Evolutionary conservation across 805 yeast species (phyloP), one percentile per base, ranked within the genome.

Genomic region (Starmera quercuum): DNA sequence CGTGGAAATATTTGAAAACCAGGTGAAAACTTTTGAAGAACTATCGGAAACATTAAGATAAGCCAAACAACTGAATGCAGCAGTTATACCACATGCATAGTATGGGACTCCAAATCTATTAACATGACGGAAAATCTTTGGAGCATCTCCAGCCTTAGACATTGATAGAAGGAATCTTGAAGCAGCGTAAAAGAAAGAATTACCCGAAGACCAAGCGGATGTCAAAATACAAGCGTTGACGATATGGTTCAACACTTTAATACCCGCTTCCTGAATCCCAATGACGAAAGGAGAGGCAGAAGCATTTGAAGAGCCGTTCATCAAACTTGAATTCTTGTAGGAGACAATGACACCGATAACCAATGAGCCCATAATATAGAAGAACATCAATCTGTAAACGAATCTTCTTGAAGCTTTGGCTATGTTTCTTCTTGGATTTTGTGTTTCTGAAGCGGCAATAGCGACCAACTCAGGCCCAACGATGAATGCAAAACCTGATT

Each of bases 161-260:
- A 84, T 64, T 29, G 83, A 78, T 54, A 79, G 81, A 21, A 80
- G 61, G 28, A 80, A 75, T 67, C 95, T 72, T 16, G 90, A 72
- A 19, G 83, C 81, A 47, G 81, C 79, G 57, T 81, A 83, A 52
- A 83, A 68, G 60, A 80, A 87, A 2, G 88, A 79, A 60, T 83
- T 84, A 26, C 83, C 79, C 28, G 94, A 90, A 7, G 92, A 83
- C 56, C 83, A 73, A 31, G 85, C 88, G 41, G 85, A 81, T 23
- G 84, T 60, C 51, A 86, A 59, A 44, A 86, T 80, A 55, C 83
- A 76, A 5, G 82, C 90, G 54, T 86, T 86, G 51, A 86, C 66
- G 34, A 86, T 70, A 46, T 80, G 82, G 30, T 87, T 85, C 42
- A 85, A 63, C 1, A 75, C 90, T 15, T 57, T 49, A 42, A 84